A percentile compares a stretch with the other conserved stretches of the same genome.
Evolutionary conservation across 1,284 basidiomycete species (phyloP).

Genomic region (Neolentinus lepideus): DNA sequence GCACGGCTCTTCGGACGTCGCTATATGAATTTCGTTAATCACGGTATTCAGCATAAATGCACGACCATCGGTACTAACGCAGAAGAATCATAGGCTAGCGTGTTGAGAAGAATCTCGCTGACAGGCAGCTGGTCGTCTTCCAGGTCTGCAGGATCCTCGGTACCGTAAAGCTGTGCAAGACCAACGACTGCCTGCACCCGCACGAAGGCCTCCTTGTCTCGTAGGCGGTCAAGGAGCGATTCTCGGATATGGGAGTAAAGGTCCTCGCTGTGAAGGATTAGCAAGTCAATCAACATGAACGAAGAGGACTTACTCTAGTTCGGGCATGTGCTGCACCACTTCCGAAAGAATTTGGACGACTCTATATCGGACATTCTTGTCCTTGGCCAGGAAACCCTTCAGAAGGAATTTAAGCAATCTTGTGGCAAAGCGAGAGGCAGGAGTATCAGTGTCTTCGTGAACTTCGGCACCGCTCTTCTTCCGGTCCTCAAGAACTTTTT

Average conservation of each 20-base stretch:
- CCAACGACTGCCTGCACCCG: conserved; percentile 84
- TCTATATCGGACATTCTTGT: conserved; percentile 83
- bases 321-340: conserved; percentile 74
- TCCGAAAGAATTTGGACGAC: conserved; percentile 76
- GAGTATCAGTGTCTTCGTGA: conserved; percentile 66
- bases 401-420: conserved; percentile 76
- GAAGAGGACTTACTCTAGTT: conserved; percentile 65
- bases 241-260: conserved; percentile 65
- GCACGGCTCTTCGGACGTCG: conserved; percentile 85
- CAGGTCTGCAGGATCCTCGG: conserved; percentile 66
- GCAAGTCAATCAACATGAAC: background rate
- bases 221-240: conserved; percentile 70
- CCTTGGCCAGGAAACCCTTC: conserved; percentile 82
- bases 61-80: conserved; percentile 46
- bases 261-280: conserved; percentile 57
- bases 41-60: background rate
- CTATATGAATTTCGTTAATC: conserved; percentile 33
- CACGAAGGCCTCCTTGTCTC: conserved; percentile 82
- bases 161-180: conserved; percentile 77
- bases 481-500: conserved; percentile 26
- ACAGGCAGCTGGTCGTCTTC: conserved; percentile 61
- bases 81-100: conserved; percentile 71
- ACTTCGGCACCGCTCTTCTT: conserved; percentile 35
- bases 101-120: conserved; percentile 65
- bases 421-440: conserved; percentile 68